Base-by-base conservation (phyloP, 2,329 filamentous ascomycete genomes). In the Drechmeria coniospora region DNA sequence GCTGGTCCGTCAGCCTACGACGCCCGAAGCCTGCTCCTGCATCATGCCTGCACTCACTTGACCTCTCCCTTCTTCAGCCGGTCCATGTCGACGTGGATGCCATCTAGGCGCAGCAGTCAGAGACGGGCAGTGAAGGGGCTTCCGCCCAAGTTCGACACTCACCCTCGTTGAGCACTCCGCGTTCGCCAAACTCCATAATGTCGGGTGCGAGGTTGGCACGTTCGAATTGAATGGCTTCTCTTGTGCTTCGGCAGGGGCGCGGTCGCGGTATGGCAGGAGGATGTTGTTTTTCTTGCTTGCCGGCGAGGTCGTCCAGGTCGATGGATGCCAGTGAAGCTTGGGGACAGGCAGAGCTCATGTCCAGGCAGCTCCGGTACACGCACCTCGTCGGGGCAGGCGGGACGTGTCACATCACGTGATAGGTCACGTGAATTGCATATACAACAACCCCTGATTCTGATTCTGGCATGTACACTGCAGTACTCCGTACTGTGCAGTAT, bases 51-150 rank as follows among this genome's bases (percentile, higher is more conserved):
- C 5, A 6, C 83, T 61, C 64, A 94, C 84, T 98, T 98, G 54
- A 98, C 87, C 65, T 98, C 90, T 36, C 90, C 90, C 59, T 84
- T 90, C 76, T 98, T 98, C 57, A 98, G 64, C 50, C 90, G 79
- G 49, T 95, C 82, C 90, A 98, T 98, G 53, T 98, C 90, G 45
- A 98, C 68, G 56, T 98, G 90, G 54, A 98, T 95, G 54, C 90
- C 90, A 86, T 98, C 90, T 95, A 47, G 26, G 30, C 28, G 23
- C 10, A 17, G 34, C 43, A 29, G 45, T 43, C 38, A 40, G 35
- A 39, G 29, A 29, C 32, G 18, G 15, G 24, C n/a, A 6, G 19
- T 15, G 19, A 11, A 3, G 14, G 13, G 23, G 23, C 9, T 21
- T 11, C 20, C 13, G 19, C 12, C 26, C 5, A 19, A 13, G 37